Evolutionary conservation across 1,284 basidiomycete genomes (phyloP).

Genomic region (Thelephora terrestris): DNA sequence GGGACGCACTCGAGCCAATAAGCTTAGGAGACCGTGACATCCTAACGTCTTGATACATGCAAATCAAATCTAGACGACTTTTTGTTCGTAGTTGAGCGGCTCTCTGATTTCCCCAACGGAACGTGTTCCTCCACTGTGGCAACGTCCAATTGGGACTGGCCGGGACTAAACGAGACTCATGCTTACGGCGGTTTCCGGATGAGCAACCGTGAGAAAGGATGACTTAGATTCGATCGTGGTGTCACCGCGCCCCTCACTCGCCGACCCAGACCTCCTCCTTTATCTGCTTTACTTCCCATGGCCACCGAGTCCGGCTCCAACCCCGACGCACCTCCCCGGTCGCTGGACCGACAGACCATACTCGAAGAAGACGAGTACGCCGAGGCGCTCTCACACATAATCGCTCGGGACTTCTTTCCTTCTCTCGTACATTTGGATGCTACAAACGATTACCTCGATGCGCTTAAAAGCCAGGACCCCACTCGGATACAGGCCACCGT

Average conservation of each 20-base stretch:
- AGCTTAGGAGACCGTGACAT: too few relatives aligned
- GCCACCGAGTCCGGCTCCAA: slow-evolving; percentile 13
- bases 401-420: slow-evolving; percentile 96
- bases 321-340: slow-evolving; percentile 26
- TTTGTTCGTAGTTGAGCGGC: too few relatives aligned
- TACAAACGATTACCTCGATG: slow-evolving; percentile 77
- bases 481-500: slow-evolving; percentile 65
- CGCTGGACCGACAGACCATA: slow-evolving; percentile 63
- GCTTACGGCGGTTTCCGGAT: neutral
- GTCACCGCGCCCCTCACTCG: neutral
- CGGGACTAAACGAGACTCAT: too few relatives aligned
- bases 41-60: too few relatives aligned
- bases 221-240: neutral
- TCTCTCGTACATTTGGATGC: slow-evolving; percentile 81
- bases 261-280: neutral
- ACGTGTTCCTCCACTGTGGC: too few relatives aligned
- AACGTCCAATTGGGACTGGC: too few relatives aligned
- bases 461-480: slow-evolving; percentile 64
- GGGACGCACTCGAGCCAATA: too few relatives aligned
- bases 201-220: neutral
- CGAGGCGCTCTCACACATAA: slow-evolving; percentile 84
- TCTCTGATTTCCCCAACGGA: too few relatives aligned
- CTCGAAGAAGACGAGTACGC: slow-evolving; percentile 97
- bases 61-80: too few relatives aligned
- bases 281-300: slow-evolving; percentile 3